Base-by-base conservation (phyloP, 257 asterid species). In the Nicotiana noctiflora region DNA sequence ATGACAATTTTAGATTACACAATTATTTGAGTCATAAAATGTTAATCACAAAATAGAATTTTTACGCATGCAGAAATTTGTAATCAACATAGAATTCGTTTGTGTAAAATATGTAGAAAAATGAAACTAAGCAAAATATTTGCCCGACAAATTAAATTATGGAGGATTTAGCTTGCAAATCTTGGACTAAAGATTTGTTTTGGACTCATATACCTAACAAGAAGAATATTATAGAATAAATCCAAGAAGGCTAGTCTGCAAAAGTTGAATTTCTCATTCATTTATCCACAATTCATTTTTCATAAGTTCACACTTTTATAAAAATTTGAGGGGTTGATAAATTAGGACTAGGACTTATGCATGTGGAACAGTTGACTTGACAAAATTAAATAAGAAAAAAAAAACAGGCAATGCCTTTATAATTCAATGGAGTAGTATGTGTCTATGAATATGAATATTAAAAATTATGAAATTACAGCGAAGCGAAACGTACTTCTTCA, bases 271-370 rank as follows among this genome's bases (percentile, higher is more conserved):
- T 65, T 72, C 44, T 18, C 74, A 75, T 75, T 61, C 40, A 55
- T 57, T 55, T 66, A 61, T 31, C 80, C 83, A 57, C 74, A 67
- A 62, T 59, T 64, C 4, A 25, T 65, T 80, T 82, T 79, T 82
- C 81, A 17, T 31, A 68, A 40, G 86, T 85, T 87, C 90, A 89
- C 85, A 89, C 88, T 80, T 79, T 68, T 23, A 5, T 62, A 77
- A 31, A 31, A 5, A 34, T 67, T 70, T 59, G 49, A 76, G 29
- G 56, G 61, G 79, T 74, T 27, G 25, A 74, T 74, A 74, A 74
- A 49, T 23, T 49, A 15, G 79, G 59, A 21, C 57, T 21, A 46
- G 23, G 44, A 74, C 61, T 49, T 49, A 61, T 49, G 78, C 79
- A 74, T 49, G 79, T 74, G 79, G 61, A 74, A 8, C 17, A 49